Evolutionary conservation across 2,329 filamentous ascomycete genomes (phyloP), one percentile per base, ranked within the genome.

Genomic region (Alternaria angustiovoidea): DNA sequence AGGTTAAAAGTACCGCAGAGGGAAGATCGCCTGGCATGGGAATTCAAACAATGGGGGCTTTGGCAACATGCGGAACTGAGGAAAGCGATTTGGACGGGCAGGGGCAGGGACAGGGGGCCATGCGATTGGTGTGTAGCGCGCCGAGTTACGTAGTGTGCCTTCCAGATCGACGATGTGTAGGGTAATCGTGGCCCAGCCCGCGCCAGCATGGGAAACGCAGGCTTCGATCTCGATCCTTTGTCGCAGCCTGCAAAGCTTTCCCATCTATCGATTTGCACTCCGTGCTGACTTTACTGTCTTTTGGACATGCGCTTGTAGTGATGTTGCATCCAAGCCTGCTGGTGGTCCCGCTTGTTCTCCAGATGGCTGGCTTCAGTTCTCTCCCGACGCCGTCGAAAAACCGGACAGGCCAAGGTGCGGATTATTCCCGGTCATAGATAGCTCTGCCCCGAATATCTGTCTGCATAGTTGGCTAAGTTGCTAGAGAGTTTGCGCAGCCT

Each of bases 31-130:
- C 57, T 47, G 30, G 43, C 47, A 64, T 62, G 58, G 61, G 61
- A 61, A 52, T 57, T 46, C 55, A 51, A 53, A 62, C 61, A 61
- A 53, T 58, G 46, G 54, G 42, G 20, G 38, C 49, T 59, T 38
- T 46, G 28, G 36, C 18, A 57, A 52, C 54, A 53, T 61, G 61
- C 58, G 51, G 41, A 55, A 57, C 46, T 58, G 51, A 51, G 22
- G 47, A 64, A 62, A 55, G 58, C 61, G 54, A 64, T 64, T 39
- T 42, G 38, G 42, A 14, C 38, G 41, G 11, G 39, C 53, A 42
- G 22, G 47, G 44, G 24, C 51, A 41, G 47, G 58, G n/a, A 5
- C 39, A 6, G n/a, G 36, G 44, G 36, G 4, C 2, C 11, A 36
- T n/a, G 32, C 57, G 54, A 49, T 62, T 61, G 61, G 61, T 32